Percentiles rank a stretch among this genome's conserved stretches.
These are phyloP conservation scores for Fraxinus pennsylvanica DNA, from an alignment of 257 asterid genomes.

Conservation along the genomic window DNA sequence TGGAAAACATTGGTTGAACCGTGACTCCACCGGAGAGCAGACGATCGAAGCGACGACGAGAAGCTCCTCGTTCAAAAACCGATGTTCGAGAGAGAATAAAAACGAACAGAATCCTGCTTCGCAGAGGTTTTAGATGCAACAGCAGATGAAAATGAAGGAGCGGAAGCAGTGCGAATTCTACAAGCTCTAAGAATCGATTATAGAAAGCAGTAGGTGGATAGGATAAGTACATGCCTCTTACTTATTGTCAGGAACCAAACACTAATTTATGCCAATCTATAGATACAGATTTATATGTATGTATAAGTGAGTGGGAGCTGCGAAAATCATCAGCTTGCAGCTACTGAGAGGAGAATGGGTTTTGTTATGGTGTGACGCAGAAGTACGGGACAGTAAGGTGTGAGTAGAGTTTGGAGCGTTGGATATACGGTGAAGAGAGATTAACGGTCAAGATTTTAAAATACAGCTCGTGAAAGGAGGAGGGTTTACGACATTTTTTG, in stretches of 20 bases:
- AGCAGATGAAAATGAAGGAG: slow-evolving; percentile 3
- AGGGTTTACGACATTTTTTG: background rate
- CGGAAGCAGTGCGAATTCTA: slow-evolving; percentile 41
- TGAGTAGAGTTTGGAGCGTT: background rate
- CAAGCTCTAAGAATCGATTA: slow-evolving; percentile 51
- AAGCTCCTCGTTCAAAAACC: slow-evolving; percentile 36
- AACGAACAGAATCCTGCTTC: slow-evolving; percentile 10
- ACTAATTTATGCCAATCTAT: background rate
- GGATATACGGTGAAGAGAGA: background rate
- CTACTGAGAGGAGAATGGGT: background rate
- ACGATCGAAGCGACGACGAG: slow-evolving; percentile 37
- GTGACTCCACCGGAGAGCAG: no score
- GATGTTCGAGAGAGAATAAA: slow-evolving; percentile 26
- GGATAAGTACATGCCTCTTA: slow-evolving; percentile 34
- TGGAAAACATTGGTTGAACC: background rate
- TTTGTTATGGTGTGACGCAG: background rate
- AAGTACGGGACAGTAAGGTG: background rate
- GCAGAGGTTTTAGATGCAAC: slow-evolving; percentile 21
- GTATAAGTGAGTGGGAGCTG: background rate
- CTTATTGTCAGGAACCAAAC: background rate
- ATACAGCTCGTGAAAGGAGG: background rate
- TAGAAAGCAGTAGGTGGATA: slow-evolving; percentile 46
- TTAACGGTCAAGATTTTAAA: background rate
- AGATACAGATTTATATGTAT: background rate
- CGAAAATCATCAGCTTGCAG: background rate